Base-by-base conservation (phyloP, 129 eudicot species). In the Lactuca saligna region DNA sequence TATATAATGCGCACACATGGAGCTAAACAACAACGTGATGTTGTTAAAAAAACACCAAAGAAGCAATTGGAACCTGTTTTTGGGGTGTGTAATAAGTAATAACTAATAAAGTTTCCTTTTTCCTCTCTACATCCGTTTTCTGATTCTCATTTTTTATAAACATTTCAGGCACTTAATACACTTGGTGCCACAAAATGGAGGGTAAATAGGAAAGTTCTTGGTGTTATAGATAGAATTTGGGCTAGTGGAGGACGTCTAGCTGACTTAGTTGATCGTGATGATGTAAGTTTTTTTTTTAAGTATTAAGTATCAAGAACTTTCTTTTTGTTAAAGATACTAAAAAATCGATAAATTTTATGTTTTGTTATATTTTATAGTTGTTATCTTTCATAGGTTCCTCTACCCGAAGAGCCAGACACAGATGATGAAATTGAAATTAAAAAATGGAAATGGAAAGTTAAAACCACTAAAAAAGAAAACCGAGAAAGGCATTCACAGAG, bases 1-100 rank as follows among this genome's bases (percentile, higher is more conserved):
- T 89, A 85, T 71, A 70, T 93, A 9, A 93, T 93, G 98, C 97
- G 98, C 11, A 89, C 91, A 37, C 98, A 93, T 89, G 98, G 98
- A 79, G 91, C 98, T 51, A 93, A 80, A 74, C 95, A 86, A 63
- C 98, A 89, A 44, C 83, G 95, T 34, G 90, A 82, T 32, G 91
- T 88, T 50, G 79, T 93, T 63, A 93, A 87, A 80, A 81, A 81
- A 71, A 78, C 75, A 68, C 83, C 90, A 57, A 86, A 68, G 71
- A 71, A 78, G 67, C 90, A 89, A 42, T 71, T 93, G 70, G 86
- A 85, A 17, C 86, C 86, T 64, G 83, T 93, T 65, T 93, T 74
- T 77, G 79, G 83, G 90, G 98, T 93, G 51, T 39, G 81, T 2
- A 44, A 42, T 3, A 63, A 63, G n/a, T n/a, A n/a, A n/a, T n/a